Conservation (phyloP, 1,284 basidiomycete genomes). For the Cronartium quercuum region DNA sequence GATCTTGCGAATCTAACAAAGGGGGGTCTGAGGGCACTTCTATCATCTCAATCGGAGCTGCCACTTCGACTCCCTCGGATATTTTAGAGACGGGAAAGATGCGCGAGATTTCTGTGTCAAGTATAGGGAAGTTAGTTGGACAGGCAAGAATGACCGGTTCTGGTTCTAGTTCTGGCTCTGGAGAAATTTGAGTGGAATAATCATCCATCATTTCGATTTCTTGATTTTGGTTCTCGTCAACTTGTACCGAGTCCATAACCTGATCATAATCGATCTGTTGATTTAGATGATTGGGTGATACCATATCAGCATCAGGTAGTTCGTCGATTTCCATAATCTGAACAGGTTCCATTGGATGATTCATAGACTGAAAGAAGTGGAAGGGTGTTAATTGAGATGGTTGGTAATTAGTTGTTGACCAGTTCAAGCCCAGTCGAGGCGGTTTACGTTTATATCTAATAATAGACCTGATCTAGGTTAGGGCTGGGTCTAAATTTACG, state of each 20-base stretch:
- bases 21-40: too few relatives aligned
- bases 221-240: background rate
- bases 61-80: background rate
- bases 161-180: background rate
- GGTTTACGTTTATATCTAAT: too few relatives aligned
- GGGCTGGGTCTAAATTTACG: too few relatives aligned
- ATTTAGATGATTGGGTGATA: background rate
- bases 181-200: background rate
- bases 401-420: too few relatives aligned
- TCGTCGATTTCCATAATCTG: slow-evolving; percentile 14
- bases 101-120: background rate
- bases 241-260: background rate
- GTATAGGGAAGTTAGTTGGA: background rate
- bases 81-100: background rate
- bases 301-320: slow-evolving; percentile 6
- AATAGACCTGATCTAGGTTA: too few relatives aligned
- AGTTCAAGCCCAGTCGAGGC: too few relatives aligned
- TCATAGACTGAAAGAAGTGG: too few relatives aligned
- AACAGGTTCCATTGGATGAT: background rate
- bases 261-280: slow-evolving; percentile 3
- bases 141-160: background rate
- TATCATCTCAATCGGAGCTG: too few relatives aligned
- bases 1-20: too few relatives aligned
- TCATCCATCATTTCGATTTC: slow-evolving; percentile 15
- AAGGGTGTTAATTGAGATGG: too few relatives aligned